Evolutionary conservation across 1,139 yeast species (phyloP).

Genomic region (Kluyveromyces sp.): DNA sequence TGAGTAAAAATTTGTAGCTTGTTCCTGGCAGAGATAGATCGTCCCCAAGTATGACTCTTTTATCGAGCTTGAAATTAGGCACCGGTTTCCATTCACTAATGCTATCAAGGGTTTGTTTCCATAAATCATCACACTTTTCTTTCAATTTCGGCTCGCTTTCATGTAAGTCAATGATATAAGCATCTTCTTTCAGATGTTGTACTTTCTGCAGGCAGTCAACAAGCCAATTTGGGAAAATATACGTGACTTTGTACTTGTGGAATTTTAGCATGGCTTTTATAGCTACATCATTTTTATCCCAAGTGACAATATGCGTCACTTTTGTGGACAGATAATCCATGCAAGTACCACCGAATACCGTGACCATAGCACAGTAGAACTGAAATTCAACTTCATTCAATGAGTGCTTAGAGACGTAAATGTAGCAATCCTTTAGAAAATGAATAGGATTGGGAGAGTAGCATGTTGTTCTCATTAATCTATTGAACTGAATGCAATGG

Average conservation of each 20-base stretch:
- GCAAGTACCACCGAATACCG: conserved; percentile 70
- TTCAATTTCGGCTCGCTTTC: conserved; percentile 12
- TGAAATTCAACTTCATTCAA: conserved; percentile 57
- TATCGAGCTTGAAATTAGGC: conserved; percentile 17
- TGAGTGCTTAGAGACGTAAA: conserved; percentile 56
- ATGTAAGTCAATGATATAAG: conserved; percentile 38
- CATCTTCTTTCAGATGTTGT: conserved; percentile 44
- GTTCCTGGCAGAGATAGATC: conserved; percentile 32
- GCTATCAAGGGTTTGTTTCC: conserved; percentile 14
- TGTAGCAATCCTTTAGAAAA: conserved; percentile 53
- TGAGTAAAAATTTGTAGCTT: conserved; percentile 27
- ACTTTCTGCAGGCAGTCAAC: conserved; percentile 59
- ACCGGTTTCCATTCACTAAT: conserved; percentile 20
- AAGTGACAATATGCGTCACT: conserved; percentile 73
- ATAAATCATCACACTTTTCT: conserved; percentile 21
- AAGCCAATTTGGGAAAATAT: conserved; percentile 73
- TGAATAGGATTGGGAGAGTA: conserved; percentile 63
- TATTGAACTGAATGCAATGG: conserved; percentile 41
- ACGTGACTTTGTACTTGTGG: conserved; percentile 41
- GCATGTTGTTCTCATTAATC: conserved; percentile 41
- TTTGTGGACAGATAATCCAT: conserved; percentile 55
- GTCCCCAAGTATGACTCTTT: conserved; percentile 17
- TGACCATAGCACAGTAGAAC: conserved; percentile 48
- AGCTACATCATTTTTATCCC: conserved; percentile 45
- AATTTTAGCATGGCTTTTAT: conserved; percentile 34